phyloP scores from a whole-genome alignment of 129 eudicot species.

The Arctium lappa region DNA sequence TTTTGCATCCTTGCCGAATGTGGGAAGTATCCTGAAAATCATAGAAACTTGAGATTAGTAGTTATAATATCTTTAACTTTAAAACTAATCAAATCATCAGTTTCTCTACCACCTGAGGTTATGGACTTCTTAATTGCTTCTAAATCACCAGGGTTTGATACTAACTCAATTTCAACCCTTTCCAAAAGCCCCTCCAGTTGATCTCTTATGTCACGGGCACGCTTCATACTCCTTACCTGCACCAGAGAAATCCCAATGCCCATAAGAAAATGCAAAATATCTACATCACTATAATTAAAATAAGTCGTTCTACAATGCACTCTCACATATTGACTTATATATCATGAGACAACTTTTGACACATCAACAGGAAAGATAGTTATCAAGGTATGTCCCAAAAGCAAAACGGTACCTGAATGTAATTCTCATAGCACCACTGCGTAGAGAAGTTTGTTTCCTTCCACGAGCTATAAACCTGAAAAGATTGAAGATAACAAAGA shows the following conservation, averaged over 20 bases:
- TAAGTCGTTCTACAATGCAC: too few relatives aligned
- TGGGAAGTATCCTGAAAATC: slow-evolving; percentile 56
- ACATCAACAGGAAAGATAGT: neutral
- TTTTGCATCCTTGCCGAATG: slow-evolving; percentile 68
- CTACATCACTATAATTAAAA: too few relatives aligned
- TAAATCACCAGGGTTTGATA: slow-evolving; percentile 50
- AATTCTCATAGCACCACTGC: slow-evolving; percentile 98
- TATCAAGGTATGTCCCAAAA: neutral
- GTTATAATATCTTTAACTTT: neutral
- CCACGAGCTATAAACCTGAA: slow-evolving; percentile 93
- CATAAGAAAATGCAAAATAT: neutral
- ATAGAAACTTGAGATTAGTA: neutral
- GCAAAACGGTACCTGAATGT: slow-evolving; percentile 44
- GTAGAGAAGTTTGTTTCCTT: slow-evolving; percentile 90
- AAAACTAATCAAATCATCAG: neutral
- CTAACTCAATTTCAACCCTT: slow-evolving; percentile 70
- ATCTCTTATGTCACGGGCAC: slow-evolving; percentile 82
- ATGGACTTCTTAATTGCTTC: slow-evolving; percentile 70
- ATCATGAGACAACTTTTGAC: neutral
- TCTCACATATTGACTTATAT: too few relatives aligned
- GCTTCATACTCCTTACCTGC: slow-evolving; percentile 85
- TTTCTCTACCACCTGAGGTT: slow-evolving; percentile 33
- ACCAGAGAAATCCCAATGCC: neutral
- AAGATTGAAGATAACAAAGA: slow-evolving; percentile 10
- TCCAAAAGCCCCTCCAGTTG: slow-evolving; percentile 73